A percentile compares a stretch with the other conserved stretches of the same genome.
phyloP scores from a whole-genome alignment of 768 basidiomycete species.

The Leucogyrophana mollusca region DNA sequence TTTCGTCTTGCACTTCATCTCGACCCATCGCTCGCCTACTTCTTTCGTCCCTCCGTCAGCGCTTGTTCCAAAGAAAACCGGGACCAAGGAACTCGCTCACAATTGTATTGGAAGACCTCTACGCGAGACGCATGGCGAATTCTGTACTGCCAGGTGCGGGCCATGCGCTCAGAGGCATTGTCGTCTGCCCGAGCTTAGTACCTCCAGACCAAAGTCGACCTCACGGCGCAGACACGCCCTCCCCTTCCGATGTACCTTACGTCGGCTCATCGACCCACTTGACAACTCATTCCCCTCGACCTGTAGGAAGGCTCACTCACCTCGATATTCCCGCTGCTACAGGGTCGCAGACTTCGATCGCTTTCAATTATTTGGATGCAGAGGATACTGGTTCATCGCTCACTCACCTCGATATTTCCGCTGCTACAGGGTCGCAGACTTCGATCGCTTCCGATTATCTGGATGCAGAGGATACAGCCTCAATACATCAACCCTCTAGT shows the following conservation, averaged over 20 bases:
- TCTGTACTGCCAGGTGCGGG: too few relatives aligned
- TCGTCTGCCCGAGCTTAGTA: not conserved
- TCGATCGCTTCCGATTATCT: not conserved
- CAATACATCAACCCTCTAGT: not conserved
- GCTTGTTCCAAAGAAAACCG: too few relatives aligned
- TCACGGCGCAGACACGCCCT: not conserved
- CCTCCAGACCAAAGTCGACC: not conserved
- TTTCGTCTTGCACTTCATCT: too few relatives aligned
- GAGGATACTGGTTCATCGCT: not conserved
- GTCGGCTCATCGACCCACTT: not conserved
- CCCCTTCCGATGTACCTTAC: conserved; percentile 5
- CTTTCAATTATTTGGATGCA: not conserved
- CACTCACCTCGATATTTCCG: not conserved
- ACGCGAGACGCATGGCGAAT: too few relatives aligned
- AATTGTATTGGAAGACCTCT: too few relatives aligned
- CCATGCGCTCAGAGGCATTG: too few relatives aligned
- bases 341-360: not conserved
- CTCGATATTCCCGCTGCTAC: not conserved
- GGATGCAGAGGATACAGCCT: not conserved
- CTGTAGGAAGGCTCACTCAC: not conserved
- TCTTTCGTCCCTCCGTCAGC: too few relatives aligned
- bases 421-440: not conserved
- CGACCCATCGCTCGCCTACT: too few relatives aligned
- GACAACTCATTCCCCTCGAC: not conserved
- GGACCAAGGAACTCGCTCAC: too few relatives aligned